Percentiles rank a stretch among this genome's conserved stretches.
phyloP scores from a whole-genome alignment of 805 yeast genomes.

The Monosporozyma aquatica region DNA sequence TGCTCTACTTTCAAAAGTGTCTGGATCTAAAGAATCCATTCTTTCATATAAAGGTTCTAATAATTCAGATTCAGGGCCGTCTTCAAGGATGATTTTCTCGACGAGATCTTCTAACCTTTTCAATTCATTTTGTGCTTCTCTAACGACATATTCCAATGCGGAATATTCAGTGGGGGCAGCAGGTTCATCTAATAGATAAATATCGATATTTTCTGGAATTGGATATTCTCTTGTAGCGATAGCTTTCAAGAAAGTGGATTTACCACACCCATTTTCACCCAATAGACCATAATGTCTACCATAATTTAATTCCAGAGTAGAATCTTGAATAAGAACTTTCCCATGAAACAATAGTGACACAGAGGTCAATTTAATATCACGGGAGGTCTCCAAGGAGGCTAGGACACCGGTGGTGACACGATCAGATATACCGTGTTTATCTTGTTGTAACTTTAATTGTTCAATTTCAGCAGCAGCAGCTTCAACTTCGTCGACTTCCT shows the following conservation, averaged over 20 bases:
- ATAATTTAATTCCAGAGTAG: constrained; percentile 83
- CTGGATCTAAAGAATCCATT: constrained; percentile 91
- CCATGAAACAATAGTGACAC: constrained; percentile 94
- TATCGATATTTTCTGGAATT: constrained; percentile 82
- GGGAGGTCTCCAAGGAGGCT: constrained; percentile 77
- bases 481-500: constrained; percentile 44
- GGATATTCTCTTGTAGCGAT: constrained; percentile 96
- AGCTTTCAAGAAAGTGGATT: constrained; percentile 88
- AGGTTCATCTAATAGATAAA: constrained; percentile 92
- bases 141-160: constrained; percentile 92
- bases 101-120: constrained; percentile 84
- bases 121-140: constrained; percentile 90
- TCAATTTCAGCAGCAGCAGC: constrained; percentile 66
- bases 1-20: constrained; percentile 94
- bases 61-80: constrained; percentile 85
- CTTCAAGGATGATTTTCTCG: constrained; percentile 79
- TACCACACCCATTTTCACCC: constrained; percentile 99
- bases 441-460: constrained; percentile 85
- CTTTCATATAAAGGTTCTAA: constrained; percentile 89
- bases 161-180: constrained; percentile 89
- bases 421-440: constrained; percentile 88
- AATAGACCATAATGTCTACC: constrained; percentile 96
- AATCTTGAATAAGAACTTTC: constrained; percentile 89
- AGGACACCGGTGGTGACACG: constrained; percentile 97
- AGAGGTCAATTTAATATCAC: constrained; percentile 88